These are phyloP conservation scores for Dissophora globulifera DNA, from an alignment of 192 early-diverging fungal species.

Conservation along the genomic window DNA sequence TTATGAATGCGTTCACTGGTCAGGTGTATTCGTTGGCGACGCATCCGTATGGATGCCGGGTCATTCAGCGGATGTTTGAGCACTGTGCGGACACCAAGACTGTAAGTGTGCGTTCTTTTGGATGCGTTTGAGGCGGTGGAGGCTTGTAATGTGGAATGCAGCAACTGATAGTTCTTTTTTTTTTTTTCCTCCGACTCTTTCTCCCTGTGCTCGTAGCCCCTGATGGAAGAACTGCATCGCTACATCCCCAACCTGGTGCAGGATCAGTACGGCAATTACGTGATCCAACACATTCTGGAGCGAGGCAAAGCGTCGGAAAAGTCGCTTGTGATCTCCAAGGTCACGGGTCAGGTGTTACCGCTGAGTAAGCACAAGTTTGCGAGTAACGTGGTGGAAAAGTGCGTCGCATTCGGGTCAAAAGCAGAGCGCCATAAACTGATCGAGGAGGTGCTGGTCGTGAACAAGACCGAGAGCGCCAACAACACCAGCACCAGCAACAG, in stretches of 20 bases:
- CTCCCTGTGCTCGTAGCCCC: constrained; percentile 58
- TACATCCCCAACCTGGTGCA: constrained; percentile 93
- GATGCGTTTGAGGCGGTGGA: no score
- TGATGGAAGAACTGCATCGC: constrained; percentile 94
- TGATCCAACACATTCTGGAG: constrained; percentile 98
- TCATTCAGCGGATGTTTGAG: constrained; percentile 99
- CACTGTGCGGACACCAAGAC: constrained; percentile 91
- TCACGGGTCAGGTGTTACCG: constrained; percentile 91
- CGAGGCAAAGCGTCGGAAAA: constrained; percentile 91
- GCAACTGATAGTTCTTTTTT: no score
- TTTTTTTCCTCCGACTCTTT: not conserved
- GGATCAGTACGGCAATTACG: constrained; percentile 99
- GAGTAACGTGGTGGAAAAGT: constrained; percentile 98
- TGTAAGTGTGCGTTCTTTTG: no score
- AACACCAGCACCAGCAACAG: no score
- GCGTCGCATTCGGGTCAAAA: constrained; percentile 92
- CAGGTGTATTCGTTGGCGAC: constrained; percentile 97
- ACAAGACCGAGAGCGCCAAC: constrained; percentile 87
- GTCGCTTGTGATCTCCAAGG: constrained; percentile 85
- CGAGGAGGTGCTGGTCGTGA: constrained; percentile 92
- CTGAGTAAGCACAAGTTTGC: constrained; percentile 99
- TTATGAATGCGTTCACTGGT: constrained; percentile 97
- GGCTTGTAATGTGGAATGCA: not conserved
- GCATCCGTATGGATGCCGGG: constrained; percentile 98
- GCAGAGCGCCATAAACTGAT: constrained; percentile 88